A percentile compares a stretch with the other conserved stretches of the same genome.
These are phyloP conservation scores for Scutellaria galericulata DNA, from an alignment of 257 asterid species.

Conservation along the genomic window DNA sequence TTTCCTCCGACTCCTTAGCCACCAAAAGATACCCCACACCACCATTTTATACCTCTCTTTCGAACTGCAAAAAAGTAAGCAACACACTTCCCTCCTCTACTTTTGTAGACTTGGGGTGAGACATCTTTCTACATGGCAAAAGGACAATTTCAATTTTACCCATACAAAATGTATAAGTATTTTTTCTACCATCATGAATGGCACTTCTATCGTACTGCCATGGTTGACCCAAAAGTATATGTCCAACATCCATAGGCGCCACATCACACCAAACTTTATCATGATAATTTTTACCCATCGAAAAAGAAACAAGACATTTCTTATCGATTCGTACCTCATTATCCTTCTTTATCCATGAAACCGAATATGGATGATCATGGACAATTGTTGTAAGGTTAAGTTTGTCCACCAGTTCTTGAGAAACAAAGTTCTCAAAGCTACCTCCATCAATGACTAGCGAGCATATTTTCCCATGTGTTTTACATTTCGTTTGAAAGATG, in stretches of 20 bases:
- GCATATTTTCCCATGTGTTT: background rate
- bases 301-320: background rate
- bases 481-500: no score
- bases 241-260: background rate
- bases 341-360: background rate
- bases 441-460: constrained; percentile 15
- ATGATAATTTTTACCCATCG: background rate
- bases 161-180: constrained; percentile 1
- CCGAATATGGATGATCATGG: background rate
- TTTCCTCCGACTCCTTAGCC: no score
- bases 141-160: background rate
- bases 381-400: background rate
- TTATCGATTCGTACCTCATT: constrained; percentile 6
- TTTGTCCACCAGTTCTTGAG: constrained; percentile 23
- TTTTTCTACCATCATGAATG: background rate
- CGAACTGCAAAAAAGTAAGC: background rate
- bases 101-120: background rate
- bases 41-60: no score
- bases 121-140: background rate
- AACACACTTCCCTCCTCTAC: background rate
- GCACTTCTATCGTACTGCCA: background rate
- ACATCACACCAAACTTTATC: background rate
- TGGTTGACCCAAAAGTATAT: constrained; percentile 13
- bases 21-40: no score
- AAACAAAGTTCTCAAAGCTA: constrained; percentile 18